phyloP scores from a whole-genome alignment of 768 basidiomycete genomes.

The Leccinum broughii region DNA sequence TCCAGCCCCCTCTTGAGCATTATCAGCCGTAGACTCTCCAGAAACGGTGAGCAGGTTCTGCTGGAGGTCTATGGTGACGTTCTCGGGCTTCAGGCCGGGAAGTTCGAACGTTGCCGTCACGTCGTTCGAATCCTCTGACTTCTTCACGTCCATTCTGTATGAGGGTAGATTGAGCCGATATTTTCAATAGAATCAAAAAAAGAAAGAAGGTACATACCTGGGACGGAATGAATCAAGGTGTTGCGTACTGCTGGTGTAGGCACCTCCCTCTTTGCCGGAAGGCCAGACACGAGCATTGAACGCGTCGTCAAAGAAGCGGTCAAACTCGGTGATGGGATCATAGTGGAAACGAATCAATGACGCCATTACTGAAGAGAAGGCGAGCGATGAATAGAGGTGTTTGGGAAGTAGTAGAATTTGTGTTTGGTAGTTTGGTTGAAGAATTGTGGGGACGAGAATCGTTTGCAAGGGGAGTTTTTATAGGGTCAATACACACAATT shows the following conservation, averaged over 20 bases:
- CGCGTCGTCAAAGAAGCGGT: constrained; percentile 4
- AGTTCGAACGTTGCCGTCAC: constrained; percentile 43
- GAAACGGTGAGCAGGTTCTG: constrained; percentile 47
- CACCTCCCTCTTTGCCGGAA: constrained; percentile 8
- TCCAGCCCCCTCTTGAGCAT: constrained; percentile 39
- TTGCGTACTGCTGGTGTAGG: background rate
- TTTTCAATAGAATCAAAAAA: no score
- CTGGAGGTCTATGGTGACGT: constrained; percentile 47
- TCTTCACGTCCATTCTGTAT: constrained; percentile 46
- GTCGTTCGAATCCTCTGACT: constrained; percentile 39
- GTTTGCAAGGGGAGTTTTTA: background rate
- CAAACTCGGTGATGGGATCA: background rate
- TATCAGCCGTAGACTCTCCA: constrained; percentile 40
- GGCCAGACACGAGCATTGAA: constrained; percentile 10
- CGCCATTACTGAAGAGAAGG: constrained; percentile 7
- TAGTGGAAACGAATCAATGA: constrained; percentile 12
- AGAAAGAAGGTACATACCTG: constrained; percentile 13
- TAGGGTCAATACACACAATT: background rate
- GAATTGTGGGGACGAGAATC: background rate
- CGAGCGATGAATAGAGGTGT: background rate
- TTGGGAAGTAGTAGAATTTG: background rate
- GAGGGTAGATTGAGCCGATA: background rate
- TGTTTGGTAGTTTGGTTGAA: background rate
- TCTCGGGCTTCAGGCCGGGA: constrained; percentile 46
- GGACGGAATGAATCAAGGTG: constrained; percentile 15